Base-by-base conservation (phyloP, 2,329 filamentous ascomycete genomes). In the Thermoascus crustaceus region DNA sequence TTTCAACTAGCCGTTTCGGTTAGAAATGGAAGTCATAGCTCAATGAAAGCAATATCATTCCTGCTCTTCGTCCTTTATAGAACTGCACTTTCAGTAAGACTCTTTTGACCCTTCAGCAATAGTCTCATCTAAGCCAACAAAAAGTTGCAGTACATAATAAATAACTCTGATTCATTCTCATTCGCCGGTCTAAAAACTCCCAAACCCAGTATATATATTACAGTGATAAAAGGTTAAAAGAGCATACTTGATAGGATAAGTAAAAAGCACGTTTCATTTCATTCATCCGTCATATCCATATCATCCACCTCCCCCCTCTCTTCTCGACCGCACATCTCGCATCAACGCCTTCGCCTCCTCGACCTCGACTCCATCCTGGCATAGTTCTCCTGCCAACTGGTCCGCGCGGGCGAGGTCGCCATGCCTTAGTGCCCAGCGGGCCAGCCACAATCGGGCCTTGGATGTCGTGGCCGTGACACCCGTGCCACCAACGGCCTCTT, bases 301-400 rank as follows among this genome's bases (percentile, higher is more conserved):
- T 33, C 35, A 29, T 37, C 21, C 6, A 18, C 34, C 43, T 29
- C 40, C 45, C 3, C 44, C 57, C 19, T 85, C 82, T 60, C 87
- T 73, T 46, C 84, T 75, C 4, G 82, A 82, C 47, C 88, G 74
- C 8, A 94, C 80, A 59, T 96, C 89, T 42, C 86, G 75, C 42
- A 94, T 83, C 48, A 96, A 67, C 3, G 87, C 86, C 64, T 96
- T 96, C 18, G 91, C 91, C 61, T 98, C 91, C 57, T 98, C 91
- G 2, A 96, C 86, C 61, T 96, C 91, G 17, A 93, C 80, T 0
- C 91, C 91, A 60, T 98, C 91, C 61, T 95, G 86, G 57, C 88
- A 95, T 30, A 98, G 68, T 62, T 98, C 91, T 42, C 81, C 86
- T 0, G 87, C 88, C 26, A 96, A 66, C 43, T 85, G 77, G 62